Conservation (phyloP, 805 yeast species). For the Myxozyma vanderwaltii region DNA sequence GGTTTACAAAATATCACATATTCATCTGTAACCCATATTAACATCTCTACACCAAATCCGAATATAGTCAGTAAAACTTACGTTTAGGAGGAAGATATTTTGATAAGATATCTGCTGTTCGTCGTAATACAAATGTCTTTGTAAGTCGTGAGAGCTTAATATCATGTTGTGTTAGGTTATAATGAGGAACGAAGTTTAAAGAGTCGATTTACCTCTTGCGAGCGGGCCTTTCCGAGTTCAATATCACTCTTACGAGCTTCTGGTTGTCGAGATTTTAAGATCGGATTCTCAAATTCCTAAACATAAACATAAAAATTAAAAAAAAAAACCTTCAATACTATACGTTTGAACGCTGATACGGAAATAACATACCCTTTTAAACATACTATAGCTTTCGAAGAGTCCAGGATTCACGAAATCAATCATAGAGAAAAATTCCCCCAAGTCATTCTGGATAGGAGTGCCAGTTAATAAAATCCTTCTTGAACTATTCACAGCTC, state of each 20-base stretch:
- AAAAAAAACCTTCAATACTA: too few relatives aligned
- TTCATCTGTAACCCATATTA: conserved; percentile 49
- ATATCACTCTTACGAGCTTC: conserved; percentile 55
- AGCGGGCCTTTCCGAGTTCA: conserved; percentile 59
- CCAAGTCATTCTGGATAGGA: conserved; percentile 89
- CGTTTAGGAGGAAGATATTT: conserved; percentile 67
- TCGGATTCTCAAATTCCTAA: conserved; percentile 65
- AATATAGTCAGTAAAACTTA: too few relatives aligned
- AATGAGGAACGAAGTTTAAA: too few relatives aligned
- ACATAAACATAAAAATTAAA: too few relatives aligned
- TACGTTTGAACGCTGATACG: too few relatives aligned
- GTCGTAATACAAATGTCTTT: conserved; percentile 65
- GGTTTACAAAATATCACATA: conserved; percentile 78
- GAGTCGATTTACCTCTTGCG: conserved; percentile 48
- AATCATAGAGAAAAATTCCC: conserved; percentile 76
- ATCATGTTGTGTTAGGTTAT: too few relatives aligned
- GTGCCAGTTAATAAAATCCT: conserved; percentile 81
- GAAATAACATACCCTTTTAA: conserved; percentile 34
- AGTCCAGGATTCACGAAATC: conserved; percentile 85
- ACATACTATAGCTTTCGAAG: conserved; percentile 61
- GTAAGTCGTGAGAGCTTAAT: conserved; percentile 58
- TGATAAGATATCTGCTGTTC: conserved; percentile 60
- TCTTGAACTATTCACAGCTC: conserved; percentile 54
- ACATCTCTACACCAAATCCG: too few relatives aligned
- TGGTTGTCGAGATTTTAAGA: conserved; percentile 66